Evolutionary conservation across 2,329 filamentous ascomycete genomes (phyloP), one percentile per base, ranked within the genome.

Genomic region (Xylariaceae sp.): DNA sequence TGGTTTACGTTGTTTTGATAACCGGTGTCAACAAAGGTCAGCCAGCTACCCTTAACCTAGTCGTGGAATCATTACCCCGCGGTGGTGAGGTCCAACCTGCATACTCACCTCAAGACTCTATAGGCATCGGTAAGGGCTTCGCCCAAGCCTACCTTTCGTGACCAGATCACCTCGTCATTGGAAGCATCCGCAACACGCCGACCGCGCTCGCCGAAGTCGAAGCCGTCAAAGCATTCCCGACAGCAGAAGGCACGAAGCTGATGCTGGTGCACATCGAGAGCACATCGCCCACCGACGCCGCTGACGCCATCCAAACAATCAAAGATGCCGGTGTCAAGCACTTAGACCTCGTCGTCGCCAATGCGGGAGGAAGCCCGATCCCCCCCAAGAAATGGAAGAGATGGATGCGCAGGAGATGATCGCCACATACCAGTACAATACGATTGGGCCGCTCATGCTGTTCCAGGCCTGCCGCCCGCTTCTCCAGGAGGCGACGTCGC

Each of bases 101-200:
- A 24, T 11, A 27, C 31, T 21, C 13, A 37, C n/a, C n/a, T n/a
- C n/a, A 12, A 9, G 5, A 26, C 6, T 24, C 21, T 26, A n/a
- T 13, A 61, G 61, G 57, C 9, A 52, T 62, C 38, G 65, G 65
- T 3, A 48, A 56, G 11, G 55, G 50, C 44, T 53, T 30, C 32
- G 52, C 26, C 11, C 34, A 27, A 11, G 31, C 39, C 3, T 64
- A 64, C 41, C 59, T 70, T 28, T 37, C 50, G 0, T 51, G 57
- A 0, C 58, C 64, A 1, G 52, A 61, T 31, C 58, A 50, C 15
- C 64, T 52, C 5, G 59, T 68, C 14, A 55, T 70, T 3, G 63
- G 60, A 11, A 61, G 57, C 2, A 49, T 65, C n/a, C 64, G 64
- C 15, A 52, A 49, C 4, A 27, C 37, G 1, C 38, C 55, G 9